Evolutionary conservation across 2,329 filamentous ascomycete genomes (phyloP).

Genomic region (Colletotrichum lindemuthianum): DNA sequence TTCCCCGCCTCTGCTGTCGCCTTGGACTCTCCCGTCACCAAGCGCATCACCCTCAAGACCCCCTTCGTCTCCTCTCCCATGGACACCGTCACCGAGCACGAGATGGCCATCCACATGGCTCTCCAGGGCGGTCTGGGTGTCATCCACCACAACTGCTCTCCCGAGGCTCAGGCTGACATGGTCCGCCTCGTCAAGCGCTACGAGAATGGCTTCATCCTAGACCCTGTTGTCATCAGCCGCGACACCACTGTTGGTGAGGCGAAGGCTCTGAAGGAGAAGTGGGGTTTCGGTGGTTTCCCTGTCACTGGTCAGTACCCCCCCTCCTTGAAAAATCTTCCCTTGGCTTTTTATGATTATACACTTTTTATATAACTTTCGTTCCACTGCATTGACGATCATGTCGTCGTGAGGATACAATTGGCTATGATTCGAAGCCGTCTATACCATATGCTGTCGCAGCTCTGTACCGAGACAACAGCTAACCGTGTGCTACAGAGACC

Average conservation of each 20-base stretch:
- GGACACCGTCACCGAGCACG: conserved; percentile 99
- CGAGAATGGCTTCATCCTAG: conserved; percentile 98
- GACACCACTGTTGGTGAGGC: conserved; percentile 91
- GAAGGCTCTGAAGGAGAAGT: conserved; percentile 93
- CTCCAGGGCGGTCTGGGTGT: conserved; percentile 90
- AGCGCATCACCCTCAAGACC: conserved; percentile 94
- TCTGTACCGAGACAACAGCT: conserved; percentile 43
- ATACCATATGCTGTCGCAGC: conserved; percentile 23
- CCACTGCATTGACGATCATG: conserved; percentile 87
- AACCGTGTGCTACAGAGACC: conserved; percentile 70
- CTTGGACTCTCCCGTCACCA: conserved; percentile 92
- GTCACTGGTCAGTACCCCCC: conserved; percentile 84
- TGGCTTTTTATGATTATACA: conserved; percentile 78
- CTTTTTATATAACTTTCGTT: conserved; percentile 99
- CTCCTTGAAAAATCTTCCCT: conserved; percentile 35
- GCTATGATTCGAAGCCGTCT: conserved; percentile 44
- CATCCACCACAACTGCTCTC: conserved; percentile 99
- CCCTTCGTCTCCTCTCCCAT: conserved; percentile 98
- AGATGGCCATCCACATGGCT: conserved; percentile 99
- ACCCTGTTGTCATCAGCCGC: conserved; percentile 91
- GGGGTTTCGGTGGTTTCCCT: conserved; percentile 98
- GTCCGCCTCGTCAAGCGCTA: conserved; percentile 98
- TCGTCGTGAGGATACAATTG: conserved; percentile 79
- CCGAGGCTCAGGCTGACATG: conserved; percentile 97
- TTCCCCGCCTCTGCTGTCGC: conserved; percentile 91